Conservation (phyloP, 768 basidiomycete genomes). For the Agaricus bisporus region DNA sequence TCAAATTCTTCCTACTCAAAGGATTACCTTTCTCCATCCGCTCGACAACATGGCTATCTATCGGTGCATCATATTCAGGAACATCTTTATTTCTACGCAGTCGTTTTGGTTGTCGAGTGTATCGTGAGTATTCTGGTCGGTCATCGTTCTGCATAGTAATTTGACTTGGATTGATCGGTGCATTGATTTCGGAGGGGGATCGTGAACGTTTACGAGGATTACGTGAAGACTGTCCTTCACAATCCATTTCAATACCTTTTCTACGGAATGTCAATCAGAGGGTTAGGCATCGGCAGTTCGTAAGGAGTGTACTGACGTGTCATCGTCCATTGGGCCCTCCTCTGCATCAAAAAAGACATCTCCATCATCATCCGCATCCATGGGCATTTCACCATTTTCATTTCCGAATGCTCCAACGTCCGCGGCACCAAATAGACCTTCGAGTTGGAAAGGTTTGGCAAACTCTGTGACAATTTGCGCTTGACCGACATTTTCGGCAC, state of each 20-base stretch:
- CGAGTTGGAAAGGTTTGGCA: constrained; percentile 73
- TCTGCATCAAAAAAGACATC: constrained; percentile 38
- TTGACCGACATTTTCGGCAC: constrained; percentile 76
- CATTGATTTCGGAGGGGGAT: constrained; percentile 26
- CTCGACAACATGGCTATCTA: constrained; percentile 37
- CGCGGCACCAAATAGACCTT: constrained; percentile 73
- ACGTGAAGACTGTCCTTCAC: constrained; percentile 26
- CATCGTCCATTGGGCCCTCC: constrained; percentile 34
- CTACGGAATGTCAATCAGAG: background rate
- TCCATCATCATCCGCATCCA: constrained; percentile 34
- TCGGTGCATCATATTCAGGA: constrained; percentile 45
- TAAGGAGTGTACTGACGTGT: constrained; percentile 23
- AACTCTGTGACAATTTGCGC: constrained; percentile 70
- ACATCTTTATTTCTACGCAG: constrained; percentile 51
- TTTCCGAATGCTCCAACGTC: constrained; percentile 77
- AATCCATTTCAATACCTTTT: constrained; percentile 27
- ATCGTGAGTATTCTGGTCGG: constrained; percentile 22
- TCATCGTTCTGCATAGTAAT: constrained; percentile 14
- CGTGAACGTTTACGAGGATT: constrained; percentile 33
- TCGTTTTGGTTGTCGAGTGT: constrained; percentile 49
- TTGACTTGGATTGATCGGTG: constrained; percentile 6
- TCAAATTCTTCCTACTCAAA: constrained; percentile 50
- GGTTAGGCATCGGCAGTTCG: background rate
- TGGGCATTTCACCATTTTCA: constrained; percentile 25
- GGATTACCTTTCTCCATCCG: constrained; percentile 54